Evolutionary conservation across 805 yeast genomes (phyloP).

Genomic region (Barnettozyma wickerhamii): DNA sequence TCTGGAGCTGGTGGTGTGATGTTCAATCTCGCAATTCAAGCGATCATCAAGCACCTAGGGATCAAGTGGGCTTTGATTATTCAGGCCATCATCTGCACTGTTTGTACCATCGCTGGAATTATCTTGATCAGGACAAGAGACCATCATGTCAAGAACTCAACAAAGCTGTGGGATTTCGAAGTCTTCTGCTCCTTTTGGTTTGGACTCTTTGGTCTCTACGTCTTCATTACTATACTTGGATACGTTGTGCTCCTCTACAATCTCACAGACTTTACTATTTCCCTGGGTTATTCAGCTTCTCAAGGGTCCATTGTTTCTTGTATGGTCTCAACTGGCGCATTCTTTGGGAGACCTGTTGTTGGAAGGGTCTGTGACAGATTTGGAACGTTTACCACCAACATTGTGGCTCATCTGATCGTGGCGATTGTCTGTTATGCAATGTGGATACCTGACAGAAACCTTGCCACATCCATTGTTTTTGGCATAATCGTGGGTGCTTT

Average conservation of each 20-base stretch:
- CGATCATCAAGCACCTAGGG: constrained; percentile 27
- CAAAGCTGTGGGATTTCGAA: constrained; percentile 36
- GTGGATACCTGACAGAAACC: constrained; percentile 56
- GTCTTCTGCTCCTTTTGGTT: constrained; percentile 37
- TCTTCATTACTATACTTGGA: constrained; percentile 51
- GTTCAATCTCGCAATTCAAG: constrained; percentile 34
- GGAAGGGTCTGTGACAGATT: constrained; percentile 46
- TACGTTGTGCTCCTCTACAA: constrained; percentile 57
- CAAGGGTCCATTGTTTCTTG: constrained; percentile 58
- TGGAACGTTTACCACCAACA: constrained; percentile 49
- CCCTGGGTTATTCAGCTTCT: constrained; percentile 49
- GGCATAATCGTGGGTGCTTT: constrained; percentile 48
- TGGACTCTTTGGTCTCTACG: constrained; percentile 37
- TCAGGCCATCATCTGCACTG: constrained; percentile 33
- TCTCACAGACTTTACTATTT: constrained; percentile 53
- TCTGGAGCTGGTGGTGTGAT: constrained; percentile 42
- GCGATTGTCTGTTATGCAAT: constrained; percentile 40
- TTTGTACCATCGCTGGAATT: constrained; percentile 30
- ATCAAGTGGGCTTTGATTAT: constrained; percentile 32
- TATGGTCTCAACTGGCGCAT: constrained; percentile 53
- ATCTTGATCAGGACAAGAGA: constrained; percentile 35
- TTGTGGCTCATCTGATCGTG: constrained; percentile 34
- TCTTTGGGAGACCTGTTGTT: constrained; percentile 49
- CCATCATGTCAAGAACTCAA: constrained; percentile 31
- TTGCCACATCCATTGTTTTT: constrained; percentile 49